Evolutionary conservation across 495 filamentous ascomycete species (phyloP), one percentile per base, ranked within the genome.

Genomic region (Trichocladium uniseriatum): DNA sequence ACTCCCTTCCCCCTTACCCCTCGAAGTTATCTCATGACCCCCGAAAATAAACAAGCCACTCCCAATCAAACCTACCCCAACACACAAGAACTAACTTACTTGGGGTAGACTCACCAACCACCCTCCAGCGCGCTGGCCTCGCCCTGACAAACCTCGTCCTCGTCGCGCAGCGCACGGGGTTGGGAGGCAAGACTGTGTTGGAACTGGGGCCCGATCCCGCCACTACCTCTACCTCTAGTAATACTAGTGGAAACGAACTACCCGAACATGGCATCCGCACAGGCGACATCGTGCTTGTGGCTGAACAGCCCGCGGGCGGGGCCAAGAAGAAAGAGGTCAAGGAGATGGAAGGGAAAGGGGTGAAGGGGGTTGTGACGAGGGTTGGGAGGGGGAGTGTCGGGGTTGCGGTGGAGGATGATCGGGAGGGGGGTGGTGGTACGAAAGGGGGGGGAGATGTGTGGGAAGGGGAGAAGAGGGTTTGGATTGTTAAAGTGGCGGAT

Each of bases 401-500:
- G 9, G 79, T 96, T 39, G 87, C 82, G 31, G 73, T 84, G 39
- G 80, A 75, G 43, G 73, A 61, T 66, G 76, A 69, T 54, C 77
- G 71, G 57, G 79, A 79, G 38, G 74, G 24, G 24, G 82, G 47
- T 14, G 79, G 10, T 32, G 31, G 27, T 29, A 10, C 27, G 27
- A 75, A 73, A 55, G 81, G 3, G 77, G 74, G 43, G 77, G 92
- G 37, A 81, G 81, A 81, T 2, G 78, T 28, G 40, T 3, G 81
- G 41, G 79, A 77, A 74, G 43, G 77, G 74, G 36, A 68, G 85
- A 59, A 72, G 71, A 34, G 82, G 42, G 59, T 82, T 28, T 82
- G 79, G 80, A 57, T 80, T 27, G 82, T 98, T 18, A 97, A 97
- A 71, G 69, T 97, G 59, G 89, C 92, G 14, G 95, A 97, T 67